Evolutionary conservation across 495 filamentous ascomycete species (phyloP).

Genomic region (Podospora appendiculata): DNA sequence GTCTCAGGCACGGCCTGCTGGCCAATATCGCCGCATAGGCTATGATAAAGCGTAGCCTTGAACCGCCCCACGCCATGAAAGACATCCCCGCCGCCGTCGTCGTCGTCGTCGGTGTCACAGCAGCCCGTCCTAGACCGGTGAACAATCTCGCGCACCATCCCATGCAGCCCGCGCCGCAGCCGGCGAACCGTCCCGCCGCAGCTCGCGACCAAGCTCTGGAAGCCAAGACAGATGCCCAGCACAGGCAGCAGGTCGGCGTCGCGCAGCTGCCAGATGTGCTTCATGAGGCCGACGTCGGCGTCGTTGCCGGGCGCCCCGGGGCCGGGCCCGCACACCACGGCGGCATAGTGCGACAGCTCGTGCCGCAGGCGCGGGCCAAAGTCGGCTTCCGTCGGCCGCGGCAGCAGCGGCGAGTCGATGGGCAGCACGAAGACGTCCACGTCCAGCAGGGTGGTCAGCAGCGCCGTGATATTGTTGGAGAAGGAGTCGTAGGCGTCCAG

Average conservation of each 20-base stretch:
- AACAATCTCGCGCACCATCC: slow-evolving; percentile 59
- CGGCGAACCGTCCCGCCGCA: slow-evolving; percentile 58
- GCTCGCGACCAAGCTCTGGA: slow-evolving; percentile 69
- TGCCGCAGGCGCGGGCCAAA: not conserved
- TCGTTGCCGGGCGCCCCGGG: slow-evolving; percentile 56
- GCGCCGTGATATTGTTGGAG: slow-evolving; percentile 81
- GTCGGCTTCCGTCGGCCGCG: slow-evolving; percentile 2
- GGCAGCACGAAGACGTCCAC: slow-evolving; percentile 63
- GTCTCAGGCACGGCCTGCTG: slow-evolving; percentile 22
- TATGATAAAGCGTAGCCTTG: slow-evolving; percentile 81
- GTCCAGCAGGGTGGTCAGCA: slow-evolving; percentile 57
- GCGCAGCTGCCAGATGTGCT: slow-evolving; percentile 62
- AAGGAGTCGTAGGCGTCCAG: slow-evolving; percentile 95
- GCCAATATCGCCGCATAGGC: slow-evolving; percentile 59
- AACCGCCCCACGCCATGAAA: slow-evolving; percentile 47
- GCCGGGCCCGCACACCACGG: slow-evolving; percentile 73
- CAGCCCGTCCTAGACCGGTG: slow-evolving; percentile 26
- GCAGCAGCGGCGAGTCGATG: slow-evolving; percentile 51
- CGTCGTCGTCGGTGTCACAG: not conserved
- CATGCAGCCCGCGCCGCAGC: slow-evolving; percentile 66
- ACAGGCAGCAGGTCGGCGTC: slow-evolving; percentile 57
- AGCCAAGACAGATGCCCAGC: slow-evolving; percentile 86
- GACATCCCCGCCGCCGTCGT: slow-evolving; percentile 21
- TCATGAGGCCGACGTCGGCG: slow-evolving; percentile 71
- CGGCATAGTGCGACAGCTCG: slow-evolving; percentile 56